phyloP scores from a whole-genome alignment of 192 early-diverging fungal genomes.

The Glomus cerebriforme region DNA sequence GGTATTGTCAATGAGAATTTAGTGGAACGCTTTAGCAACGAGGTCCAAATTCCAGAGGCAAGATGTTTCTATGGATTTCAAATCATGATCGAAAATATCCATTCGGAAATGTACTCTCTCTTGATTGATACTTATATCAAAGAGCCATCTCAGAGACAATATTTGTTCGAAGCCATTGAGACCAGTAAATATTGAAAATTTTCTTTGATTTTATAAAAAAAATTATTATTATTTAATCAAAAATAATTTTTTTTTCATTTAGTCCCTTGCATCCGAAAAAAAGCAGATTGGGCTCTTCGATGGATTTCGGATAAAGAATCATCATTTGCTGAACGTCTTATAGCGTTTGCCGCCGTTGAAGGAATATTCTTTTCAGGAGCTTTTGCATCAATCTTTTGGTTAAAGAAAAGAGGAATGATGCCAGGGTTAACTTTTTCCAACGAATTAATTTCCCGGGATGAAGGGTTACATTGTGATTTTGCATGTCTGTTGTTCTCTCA shows the following conservation, averaged over 20 bases:
- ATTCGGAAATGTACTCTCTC: constrained; percentile 93
- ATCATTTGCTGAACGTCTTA: constrained; percentile 87
- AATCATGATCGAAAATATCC: constrained; percentile 98
- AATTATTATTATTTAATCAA: neutral
- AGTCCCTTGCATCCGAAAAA: constrained; percentile 93
- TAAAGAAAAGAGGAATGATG: constrained; percentile 99
- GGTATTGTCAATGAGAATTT: constrained; percentile 97
- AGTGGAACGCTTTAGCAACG: constrained; percentile 84
- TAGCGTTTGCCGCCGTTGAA: constrained; percentile 97
- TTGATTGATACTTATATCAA: constrained; percentile 96
- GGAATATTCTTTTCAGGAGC: constrained; percentile 99
- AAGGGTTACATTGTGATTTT: constrained; percentile 97
- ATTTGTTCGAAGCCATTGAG: constrained; percentile 92
- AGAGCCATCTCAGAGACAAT: constrained; percentile 77
- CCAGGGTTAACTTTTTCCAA: constrained; percentile 97
- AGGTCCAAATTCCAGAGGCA: constrained; percentile 94
- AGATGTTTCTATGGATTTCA: constrained; percentile 96
- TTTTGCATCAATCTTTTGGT: constrained; percentile 99
- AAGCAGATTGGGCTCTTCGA: constrained; percentile 96
- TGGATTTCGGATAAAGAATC: constrained; percentile 85
- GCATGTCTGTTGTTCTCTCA: constrained; percentile 91
- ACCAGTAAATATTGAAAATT: constrained; percentile 56
- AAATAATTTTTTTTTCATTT: constrained; percentile 9
- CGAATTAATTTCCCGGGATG: constrained; percentile 96
- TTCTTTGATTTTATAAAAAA: constrained; percentile 13